Evolutionary conservation across 805 yeast genomes (phyloP).

Genomic region (Isabelozyma heimii): DNA sequence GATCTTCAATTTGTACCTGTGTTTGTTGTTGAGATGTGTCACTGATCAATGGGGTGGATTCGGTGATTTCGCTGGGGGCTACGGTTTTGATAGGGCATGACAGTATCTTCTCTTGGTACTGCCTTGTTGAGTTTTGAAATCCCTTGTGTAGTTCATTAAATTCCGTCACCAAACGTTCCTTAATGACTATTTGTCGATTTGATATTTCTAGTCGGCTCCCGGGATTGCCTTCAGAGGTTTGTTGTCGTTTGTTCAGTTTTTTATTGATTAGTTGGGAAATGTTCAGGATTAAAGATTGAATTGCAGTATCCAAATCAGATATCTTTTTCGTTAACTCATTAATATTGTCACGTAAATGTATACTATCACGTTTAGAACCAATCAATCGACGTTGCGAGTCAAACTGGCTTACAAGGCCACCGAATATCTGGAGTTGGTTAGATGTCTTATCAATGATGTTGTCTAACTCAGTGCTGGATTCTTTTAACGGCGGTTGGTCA

Average conservation of each 20-base stretch:
- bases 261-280: slow-evolving; percentile 24
- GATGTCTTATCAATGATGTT: slow-evolving; percentile 34
- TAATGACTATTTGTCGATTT: slow-evolving; percentile 41
- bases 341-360: slow-evolving; percentile 27
- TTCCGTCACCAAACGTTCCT: slow-evolving; percentile 56
- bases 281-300: slow-evolving; percentile 26
- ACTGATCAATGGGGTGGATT: slow-evolving; percentile 39
- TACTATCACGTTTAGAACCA: slow-evolving; percentile 52
- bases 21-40: slow-evolving; percentile 17
- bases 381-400: slow-evolving; percentile 48
- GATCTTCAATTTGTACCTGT: slow-evolving; percentile 31
- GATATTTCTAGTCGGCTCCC: slow-evolving; percentile 25
- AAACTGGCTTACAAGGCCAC: slow-evolving; percentile 47
- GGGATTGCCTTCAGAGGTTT: neutral
- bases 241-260: slow-evolving; percentile 17
- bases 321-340: slow-evolving; percentile 34
- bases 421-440: slow-evolving; percentile 43
- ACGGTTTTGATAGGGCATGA: slow-evolving; percentile 13
- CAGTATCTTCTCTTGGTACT: slow-evolving; percentile 49
- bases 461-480: slow-evolving; percentile 27
- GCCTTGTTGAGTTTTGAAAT: slow-evolving; percentile 40
- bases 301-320: slow-evolving; percentile 26
- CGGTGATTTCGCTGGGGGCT: slow-evolving; percentile 10
- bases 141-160: slow-evolving; percentile 46
- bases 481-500: neutral